A percentile compares a stretch with the other conserved stretches of the same genome.
These are phyloP conservation scores for Didymella exigua DNA, from an alignment of 2,329 filamentous ascomycete genomes.

Conservation along the genomic window DNA sequence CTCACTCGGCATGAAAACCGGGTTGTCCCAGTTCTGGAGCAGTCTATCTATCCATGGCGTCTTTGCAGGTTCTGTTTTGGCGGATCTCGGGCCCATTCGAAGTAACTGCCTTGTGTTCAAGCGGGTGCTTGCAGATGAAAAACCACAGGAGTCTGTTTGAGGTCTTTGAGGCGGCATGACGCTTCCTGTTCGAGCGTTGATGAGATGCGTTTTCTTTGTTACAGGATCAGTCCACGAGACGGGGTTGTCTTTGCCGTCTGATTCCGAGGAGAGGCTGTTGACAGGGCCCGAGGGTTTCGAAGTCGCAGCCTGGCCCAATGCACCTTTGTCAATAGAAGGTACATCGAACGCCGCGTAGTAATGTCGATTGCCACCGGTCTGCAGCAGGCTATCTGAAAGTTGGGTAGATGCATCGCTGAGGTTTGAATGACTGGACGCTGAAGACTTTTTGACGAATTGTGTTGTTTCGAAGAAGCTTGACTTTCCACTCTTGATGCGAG, in stretches of 20 bases:
- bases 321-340: background rate
- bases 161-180: conserved; percentile 32
- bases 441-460: background rate
- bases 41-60: conserved; percentile 65
- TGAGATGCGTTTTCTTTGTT: conserved; percentile 57
- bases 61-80: conserved; percentile 12
- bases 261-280: background rate
- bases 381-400: background rate
- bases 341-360: background rate
- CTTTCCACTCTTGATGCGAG: conserved; percentile 53
- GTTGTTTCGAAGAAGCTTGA: conserved; percentile 37
- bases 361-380: background rate
- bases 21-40: conserved; percentile 73
- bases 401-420: background rate
- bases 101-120: conserved; percentile 37
- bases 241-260: conserved; percentile 38
- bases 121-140: conserved; percentile 12
- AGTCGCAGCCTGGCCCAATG: background rate
- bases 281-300: background rate
- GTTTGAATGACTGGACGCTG: background rate
- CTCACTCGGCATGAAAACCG: conserved; percentile 67
- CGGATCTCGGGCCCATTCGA: conserved; percentile 35
- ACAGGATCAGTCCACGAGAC: conserved; percentile 66
- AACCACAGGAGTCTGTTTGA: conserved; percentile 9
- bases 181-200: conserved; percentile 64